Evolutionary conservation across 2,329 filamentous ascomycete species (phyloP).

Genomic region (Botryosphaeria dothidea): DNA sequence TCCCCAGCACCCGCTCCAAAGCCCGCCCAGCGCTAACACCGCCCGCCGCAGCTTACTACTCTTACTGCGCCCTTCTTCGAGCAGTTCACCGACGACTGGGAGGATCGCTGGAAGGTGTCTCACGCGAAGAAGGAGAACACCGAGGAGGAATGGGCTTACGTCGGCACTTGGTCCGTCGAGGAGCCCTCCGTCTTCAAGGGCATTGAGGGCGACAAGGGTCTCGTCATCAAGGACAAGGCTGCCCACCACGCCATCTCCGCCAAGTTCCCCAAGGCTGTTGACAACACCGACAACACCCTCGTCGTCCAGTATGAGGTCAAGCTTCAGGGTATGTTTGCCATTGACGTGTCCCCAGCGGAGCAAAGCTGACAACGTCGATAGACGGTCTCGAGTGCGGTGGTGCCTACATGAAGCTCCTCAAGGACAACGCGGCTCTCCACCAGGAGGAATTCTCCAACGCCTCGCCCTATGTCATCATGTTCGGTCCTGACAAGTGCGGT

Average conservation of each 20-base stretch:
- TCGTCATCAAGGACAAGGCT: slow-evolving; percentile 96
- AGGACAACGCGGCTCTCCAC: slow-evolving; percentile 96
- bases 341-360: background rate
- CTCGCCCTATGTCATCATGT: slow-evolving; percentile 99
- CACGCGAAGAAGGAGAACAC: slow-evolving; percentile 93
- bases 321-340: slow-evolving; percentile 75
- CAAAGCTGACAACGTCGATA: slow-evolving; percentile 36
- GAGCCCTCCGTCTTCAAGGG: slow-evolving; percentile 89
- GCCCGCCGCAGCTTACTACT: slow-evolving; percentile 69
- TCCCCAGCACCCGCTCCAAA: slow-evolving; percentile 2
- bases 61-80: slow-evolving; percentile 95
- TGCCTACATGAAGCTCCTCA: slow-evolving; percentile 98
- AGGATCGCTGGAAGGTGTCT: slow-evolving; percentile 88
- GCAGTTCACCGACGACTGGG: slow-evolving; percentile 98
- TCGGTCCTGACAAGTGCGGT: slow-evolving; percentile 98
- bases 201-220: slow-evolving; percentile 91
- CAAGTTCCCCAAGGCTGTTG: slow-evolving; percentile 94
- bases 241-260: slow-evolving; percentile 99
- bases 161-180: slow-evolving; percentile 95
- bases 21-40: slow-evolving; percentile 24
- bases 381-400: slow-evolving; percentile 96
- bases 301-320: slow-evolving; percentile 99
- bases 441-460: slow-evolving; percentile 97
- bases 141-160: slow-evolving; percentile 90
- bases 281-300: slow-evolving; percentile 95